phyloP scores from a whole-genome alignment of 192 early-diverging fungal species.

The Jimgerdemannia flammicorona region DNA sequence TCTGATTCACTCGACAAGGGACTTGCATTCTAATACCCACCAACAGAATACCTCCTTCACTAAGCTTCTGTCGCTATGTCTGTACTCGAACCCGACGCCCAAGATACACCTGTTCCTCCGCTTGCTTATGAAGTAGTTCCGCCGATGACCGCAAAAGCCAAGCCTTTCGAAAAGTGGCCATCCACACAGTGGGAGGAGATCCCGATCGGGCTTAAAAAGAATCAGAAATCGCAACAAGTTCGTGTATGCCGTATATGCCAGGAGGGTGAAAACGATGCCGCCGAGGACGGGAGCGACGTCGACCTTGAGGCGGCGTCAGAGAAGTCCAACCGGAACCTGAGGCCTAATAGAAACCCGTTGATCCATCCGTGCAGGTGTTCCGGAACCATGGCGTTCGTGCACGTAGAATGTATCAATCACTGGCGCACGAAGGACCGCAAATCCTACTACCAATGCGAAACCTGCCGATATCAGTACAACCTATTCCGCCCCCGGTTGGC shows the following conservation, averaged over 20 bases:
- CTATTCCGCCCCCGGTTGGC: not conserved
- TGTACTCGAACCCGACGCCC: too few relatives aligned
- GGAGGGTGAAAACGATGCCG: not conserved
- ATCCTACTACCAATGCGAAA: not conserved
- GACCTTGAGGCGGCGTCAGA: not conserved
- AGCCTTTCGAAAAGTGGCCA: too few relatives aligned
- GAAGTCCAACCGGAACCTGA: not conserved
- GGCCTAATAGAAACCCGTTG: not conserved
- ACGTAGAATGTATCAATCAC: not conserved
- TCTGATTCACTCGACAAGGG: too few relatives aligned
- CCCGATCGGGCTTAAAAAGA: too few relatives aligned
- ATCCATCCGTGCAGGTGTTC: constrained; percentile 1
- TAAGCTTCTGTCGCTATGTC: too few relatives aligned
- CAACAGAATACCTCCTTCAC: too few relatives aligned
- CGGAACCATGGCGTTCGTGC: not conserved
- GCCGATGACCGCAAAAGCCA: too few relatives aligned
- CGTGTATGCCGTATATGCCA: not conserved
- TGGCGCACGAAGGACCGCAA: not conserved
- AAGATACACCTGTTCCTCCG: too few relatives aligned
- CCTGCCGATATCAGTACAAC: not conserved
- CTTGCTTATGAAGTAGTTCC: too few relatives aligned
- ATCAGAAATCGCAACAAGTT: not conserved
- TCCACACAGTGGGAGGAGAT: too few relatives aligned
- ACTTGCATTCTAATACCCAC: too few relatives aligned
- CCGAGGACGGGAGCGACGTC: too few relatives aligned